Conservation (phyloP, 192 early-diverging fungal genomes). For the Chytriomyces sp. region DNA sequence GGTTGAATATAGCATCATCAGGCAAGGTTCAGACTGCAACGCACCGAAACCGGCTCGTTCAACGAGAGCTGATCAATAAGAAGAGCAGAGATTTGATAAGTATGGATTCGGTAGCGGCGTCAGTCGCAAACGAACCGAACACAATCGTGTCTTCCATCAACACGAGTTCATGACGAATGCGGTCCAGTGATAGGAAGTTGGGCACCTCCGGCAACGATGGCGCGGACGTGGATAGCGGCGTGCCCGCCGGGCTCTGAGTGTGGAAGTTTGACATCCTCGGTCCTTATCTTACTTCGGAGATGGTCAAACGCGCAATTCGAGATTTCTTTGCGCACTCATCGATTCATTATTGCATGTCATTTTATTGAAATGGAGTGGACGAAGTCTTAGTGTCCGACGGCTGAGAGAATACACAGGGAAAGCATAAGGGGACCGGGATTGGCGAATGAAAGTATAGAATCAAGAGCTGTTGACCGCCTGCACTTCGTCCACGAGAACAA, state of each 20-base stretch:
- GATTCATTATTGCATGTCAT: no score
- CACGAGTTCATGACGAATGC: slow-evolving; percentile 65
- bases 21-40: neutral
- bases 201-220: neutral
- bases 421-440: no score
- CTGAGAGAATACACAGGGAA: no score
- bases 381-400: no score
- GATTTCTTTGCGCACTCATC: no score
- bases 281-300: no score
- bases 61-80: slow-evolving; percentile 71
- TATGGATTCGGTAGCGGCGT: no score
- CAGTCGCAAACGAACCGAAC: slow-evolving; percentile 60
- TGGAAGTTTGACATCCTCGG: neutral
- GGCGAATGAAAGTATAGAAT: no score
- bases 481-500: slow-evolving; percentile 9
- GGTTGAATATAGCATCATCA: neutral
- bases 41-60: slow-evolving; percentile 86
- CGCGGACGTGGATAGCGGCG: neutral
- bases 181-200: slow-evolving; percentile 37
- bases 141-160: slow-evolving; percentile 96
- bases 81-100: neutral
- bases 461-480: slow-evolving; percentile 3
- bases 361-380: no score
- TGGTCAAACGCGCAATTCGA: no score
- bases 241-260: neutral